Evolutionary conservation across 768 basidiomycete genomes (phyloP).

Genomic region (Hemileccinum impolitum): DNA sequence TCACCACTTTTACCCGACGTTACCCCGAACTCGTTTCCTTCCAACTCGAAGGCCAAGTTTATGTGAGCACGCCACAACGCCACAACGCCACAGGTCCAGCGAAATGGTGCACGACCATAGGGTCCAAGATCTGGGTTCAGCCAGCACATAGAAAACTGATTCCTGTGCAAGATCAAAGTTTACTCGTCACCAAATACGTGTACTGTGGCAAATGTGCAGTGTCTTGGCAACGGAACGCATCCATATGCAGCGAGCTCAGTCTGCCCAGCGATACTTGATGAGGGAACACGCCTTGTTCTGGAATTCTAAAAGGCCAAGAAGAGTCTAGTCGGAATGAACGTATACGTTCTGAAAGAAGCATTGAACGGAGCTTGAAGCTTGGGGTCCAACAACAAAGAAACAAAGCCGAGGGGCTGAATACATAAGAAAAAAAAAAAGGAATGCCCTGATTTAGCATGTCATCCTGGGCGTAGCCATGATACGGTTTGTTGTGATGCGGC

Average conservation of each 20-base stretch:
- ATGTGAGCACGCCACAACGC: constrained; percentile 3
- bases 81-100: constrained; percentile 24
- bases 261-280: not conserved
- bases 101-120: not conserved
- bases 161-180: constrained; percentile 5
- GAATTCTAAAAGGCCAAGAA: constrained; percentile 5
- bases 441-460: not conserved
- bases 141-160: not conserved
- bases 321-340: constrained; percentile 1
- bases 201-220: not conserved
- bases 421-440: not conserved
- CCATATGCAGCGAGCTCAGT: constrained; percentile 23
- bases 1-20: constrained; percentile 3
- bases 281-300: constrained; percentile 6
- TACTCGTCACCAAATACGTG: not conserved
- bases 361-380: not conserved
- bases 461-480: constrained; percentile 22
- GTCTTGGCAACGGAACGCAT: not conserved
- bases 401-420: constrained; percentile 5
- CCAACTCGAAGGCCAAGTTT: not conserved
- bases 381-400: constrained; percentile 1
- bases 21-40: constrained; percentile 4
- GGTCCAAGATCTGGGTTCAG: not conserved
- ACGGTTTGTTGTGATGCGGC: constrained; percentile 9
- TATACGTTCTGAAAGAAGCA: constrained; percentile 9